These are phyloP conservation scores for Linum usitatissimum DNA, from an alignment of 345 rosid species.

Conservation along the genomic window DNA sequence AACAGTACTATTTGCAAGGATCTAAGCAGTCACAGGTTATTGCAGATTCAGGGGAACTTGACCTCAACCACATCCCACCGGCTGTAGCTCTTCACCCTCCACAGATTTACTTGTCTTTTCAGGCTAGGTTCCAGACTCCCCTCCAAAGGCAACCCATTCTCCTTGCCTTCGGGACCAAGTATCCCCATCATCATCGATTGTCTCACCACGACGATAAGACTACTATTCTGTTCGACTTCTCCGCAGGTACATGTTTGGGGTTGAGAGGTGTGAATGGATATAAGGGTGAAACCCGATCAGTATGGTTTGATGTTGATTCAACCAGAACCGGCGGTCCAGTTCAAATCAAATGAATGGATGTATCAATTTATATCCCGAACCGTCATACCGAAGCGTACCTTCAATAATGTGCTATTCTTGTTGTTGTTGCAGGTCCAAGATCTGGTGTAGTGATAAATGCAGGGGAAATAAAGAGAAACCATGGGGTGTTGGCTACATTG, in stretches of 20 bases:
- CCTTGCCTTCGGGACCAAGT: constrained; percentile 50
- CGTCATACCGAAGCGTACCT: too few relatives aligned
- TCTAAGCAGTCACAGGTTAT: constrained; percentile 43
- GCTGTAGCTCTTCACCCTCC: constrained; percentile 66
- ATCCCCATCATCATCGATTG: constrained; percentile 41
- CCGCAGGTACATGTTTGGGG: constrained; percentile 33
- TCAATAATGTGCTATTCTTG: too few relatives aligned
- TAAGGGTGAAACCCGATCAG: too few relatives aligned
- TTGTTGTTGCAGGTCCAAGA: constrained; percentile 32
- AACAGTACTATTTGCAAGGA: constrained; percentile 73
- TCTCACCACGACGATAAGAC: constrained; percentile 63
- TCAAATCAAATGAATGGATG: too few relatives aligned
- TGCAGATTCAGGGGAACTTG: constrained; percentile 64
- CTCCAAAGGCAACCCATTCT: constrained; percentile 50
- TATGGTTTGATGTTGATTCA: too few relatives aligned
- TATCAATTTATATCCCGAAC: too few relatives aligned
- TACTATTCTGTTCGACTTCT: constrained; percentile 53
- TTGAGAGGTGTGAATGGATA: too few relatives aligned
- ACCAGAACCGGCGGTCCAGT: too few relatives aligned
- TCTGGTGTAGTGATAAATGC: constrained; percentile 21
- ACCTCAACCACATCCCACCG: constrained; percentile 54
- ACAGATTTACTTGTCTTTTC: constrained; percentile 68
- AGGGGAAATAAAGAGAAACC: constrained; percentile 47
- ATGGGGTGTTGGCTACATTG: constrained; percentile 56
- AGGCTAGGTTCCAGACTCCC: constrained; percentile 42